phyloP scores from a whole-genome alignment of 495 filamentous ascomycete genomes.

The Podospora anserina region DNA sequence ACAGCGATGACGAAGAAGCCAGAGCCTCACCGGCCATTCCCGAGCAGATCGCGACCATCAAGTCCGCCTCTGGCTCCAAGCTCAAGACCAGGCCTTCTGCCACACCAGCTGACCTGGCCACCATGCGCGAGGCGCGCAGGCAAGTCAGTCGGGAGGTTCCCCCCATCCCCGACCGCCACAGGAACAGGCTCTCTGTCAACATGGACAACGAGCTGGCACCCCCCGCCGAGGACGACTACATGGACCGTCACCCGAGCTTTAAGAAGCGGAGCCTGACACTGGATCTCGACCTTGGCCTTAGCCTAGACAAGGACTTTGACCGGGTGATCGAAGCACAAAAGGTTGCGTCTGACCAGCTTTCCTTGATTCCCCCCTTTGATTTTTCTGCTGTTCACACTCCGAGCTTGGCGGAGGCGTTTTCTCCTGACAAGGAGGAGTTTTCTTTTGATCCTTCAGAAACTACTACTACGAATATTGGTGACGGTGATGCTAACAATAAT shows the following conservation, averaged over 20 bases:
- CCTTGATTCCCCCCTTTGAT: constrained; percentile 34
- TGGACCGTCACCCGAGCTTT: constrained; percentile 53
- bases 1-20: constrained; percentile 44
- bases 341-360: constrained; percentile 65
- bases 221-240: constrained; percentile 35
- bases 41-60: constrained; percentile 85
- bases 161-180: constrained; percentile 58
- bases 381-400: constrained; percentile 21
- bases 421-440: not conserved
- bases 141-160: constrained; percentile 73
- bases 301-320: constrained; percentile 89
- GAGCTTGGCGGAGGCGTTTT: constrained; percentile 9
- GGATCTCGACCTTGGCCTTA: constrained; percentile 78
- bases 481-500: constrained; percentile 54
- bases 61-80: constrained; percentile 73
- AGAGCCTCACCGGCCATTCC: constrained; percentile 63
- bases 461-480: constrained; percentile 5
- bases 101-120: constrained; percentile 76
- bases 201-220: constrained; percentile 33
- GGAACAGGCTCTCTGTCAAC: constrained; percentile 49
- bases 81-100: constrained; percentile 88
- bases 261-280: constrained; percentile 60
- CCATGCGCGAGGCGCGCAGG: constrained; percentile 84
- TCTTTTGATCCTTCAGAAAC: constrained; percentile 8
- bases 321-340: constrained; percentile 96